Conservation (phyloP, 1,284 basidiomycete genomes). For the Pseudomicrostroma phylloplanum region DNA sequence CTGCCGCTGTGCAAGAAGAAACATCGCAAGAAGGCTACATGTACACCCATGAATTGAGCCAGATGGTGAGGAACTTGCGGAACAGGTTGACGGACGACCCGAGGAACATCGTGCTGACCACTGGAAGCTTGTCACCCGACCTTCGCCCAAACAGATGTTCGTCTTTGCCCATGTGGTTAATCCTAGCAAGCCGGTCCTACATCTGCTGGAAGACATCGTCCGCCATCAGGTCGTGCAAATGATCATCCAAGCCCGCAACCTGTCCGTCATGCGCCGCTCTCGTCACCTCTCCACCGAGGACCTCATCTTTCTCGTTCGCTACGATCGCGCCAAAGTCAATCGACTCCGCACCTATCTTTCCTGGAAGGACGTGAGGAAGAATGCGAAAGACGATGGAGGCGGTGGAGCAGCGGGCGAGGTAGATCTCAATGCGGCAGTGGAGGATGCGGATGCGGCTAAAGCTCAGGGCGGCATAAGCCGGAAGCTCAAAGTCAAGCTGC, state of each 20-base stretch:
- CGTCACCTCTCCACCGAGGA: constrained; percentile 85
- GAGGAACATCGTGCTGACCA: too few species aligned
- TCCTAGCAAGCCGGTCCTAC: constrained; percentile 76
- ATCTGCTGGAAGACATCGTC: constrained; percentile 92
- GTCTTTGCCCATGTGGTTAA: constrained; percentile 93
- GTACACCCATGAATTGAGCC: constrained; percentile 63
- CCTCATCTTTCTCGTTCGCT: constrained; percentile 89
- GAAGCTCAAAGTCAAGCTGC: constrained; percentile 71
- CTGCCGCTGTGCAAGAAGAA: too few species aligned
- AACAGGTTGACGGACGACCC: background rate
- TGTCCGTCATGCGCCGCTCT: constrained; percentile 74
- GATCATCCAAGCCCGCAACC: constrained; percentile 77
- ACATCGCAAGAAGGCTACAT: constrained; percentile 18
- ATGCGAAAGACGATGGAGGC: constrained; percentile 67
- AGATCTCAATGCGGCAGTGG: background rate
- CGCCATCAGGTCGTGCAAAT: constrained; percentile 86
- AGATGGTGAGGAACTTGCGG: constrained; percentile 59
- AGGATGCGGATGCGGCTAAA: background rate
- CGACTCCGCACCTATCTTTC: constrained; percentile 86
- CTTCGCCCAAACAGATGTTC: constrained; percentile 65
- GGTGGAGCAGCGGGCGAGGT: constrained; percentile 65
- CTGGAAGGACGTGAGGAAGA: constrained; percentile 96
- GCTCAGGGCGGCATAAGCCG: constrained; percentile 2
- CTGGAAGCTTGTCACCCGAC: background rate
- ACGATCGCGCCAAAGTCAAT: constrained; percentile 90